Evolutionary conservation across 768 basidiomycete species (phyloP), one percentile per base, ranked within the genome.

Genomic region (Rhodotorula babjevae): DNA sequence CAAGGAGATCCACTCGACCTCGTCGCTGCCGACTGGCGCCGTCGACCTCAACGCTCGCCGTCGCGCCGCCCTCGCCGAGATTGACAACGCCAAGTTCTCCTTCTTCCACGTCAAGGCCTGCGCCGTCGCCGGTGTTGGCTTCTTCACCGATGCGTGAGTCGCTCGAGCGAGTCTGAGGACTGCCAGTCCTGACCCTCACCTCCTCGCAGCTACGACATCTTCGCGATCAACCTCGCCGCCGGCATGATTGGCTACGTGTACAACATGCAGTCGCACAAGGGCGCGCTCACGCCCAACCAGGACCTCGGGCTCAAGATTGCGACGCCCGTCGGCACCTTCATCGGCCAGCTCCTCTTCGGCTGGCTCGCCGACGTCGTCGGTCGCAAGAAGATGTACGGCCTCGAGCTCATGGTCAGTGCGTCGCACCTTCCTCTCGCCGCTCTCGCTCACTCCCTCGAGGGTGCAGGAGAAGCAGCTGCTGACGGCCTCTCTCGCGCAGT

Each of bases 211-310:
- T 91, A 91, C 77, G 91, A 92, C 72, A 88, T 94, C 71, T 95
- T 94, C 77, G 90, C 90, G 15, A 93, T 94, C 82, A 91, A 88
- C 80, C 90, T 94, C 58, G 91, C 87, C 0, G 87, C 89, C 0
- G 84, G 84, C 0, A 93, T 94, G 91, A 82, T 95, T 68, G 90
- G 89, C 36, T 90, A 88, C 78, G 87, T 93, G 68, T 93, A 93
- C 78, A 86, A 87, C 55, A 64, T 59, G 61, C 64, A 63, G 42
- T 77, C 78, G 61, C 64, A 79, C 47, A 79, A 75, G 71, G 81
- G 82, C 69, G 69, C 82, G 74, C 82, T 89, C 60, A 85, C 82
- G 68, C 64, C 83, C 63, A 86, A 89, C 79, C 90, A 92, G 80
- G 85, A 88, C 75, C 87, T 91, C 36, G 90, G 78, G 11, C 69